phyloP scores from a whole-genome alignment of 192 early-diverging fungal genomes.

The Coemansia umbellata region DNA sequence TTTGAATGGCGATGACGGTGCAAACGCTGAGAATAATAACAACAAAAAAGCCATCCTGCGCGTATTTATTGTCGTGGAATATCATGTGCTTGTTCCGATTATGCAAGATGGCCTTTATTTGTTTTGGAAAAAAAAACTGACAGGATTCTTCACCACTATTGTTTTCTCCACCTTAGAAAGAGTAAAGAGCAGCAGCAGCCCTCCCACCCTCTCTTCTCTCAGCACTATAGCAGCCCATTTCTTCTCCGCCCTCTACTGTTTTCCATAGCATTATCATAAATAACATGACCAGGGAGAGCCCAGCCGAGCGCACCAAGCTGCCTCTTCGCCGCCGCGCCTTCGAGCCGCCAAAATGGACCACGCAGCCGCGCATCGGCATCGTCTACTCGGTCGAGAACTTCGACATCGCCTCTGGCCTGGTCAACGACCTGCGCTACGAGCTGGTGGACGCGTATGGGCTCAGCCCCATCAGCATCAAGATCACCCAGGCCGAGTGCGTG shows the following conservation, averaged over 20 bases:
- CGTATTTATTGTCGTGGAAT: no score
- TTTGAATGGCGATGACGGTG: no score
- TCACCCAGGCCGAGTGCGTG: constrained; percentile 35
- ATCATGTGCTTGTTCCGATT: no score
- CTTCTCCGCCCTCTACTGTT: not conserved
- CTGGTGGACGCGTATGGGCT: constrained; percentile 22
- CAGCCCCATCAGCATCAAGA: constrained; percentile 29
- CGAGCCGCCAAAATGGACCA: constrained; percentile 13
- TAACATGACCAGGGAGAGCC: not conserved
- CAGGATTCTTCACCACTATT: no score
- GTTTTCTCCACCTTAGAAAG: not conserved
- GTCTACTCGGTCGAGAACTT: constrained; percentile 42
- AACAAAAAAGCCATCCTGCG: no score
- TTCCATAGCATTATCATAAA: not conserved
- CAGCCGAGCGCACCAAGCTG: not conserved
- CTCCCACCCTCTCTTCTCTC: not conserved
- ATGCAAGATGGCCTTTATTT: no score
- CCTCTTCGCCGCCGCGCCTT: constrained; percentile 20
- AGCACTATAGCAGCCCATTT: not conserved
- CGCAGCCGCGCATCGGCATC: constrained; percentile 19
- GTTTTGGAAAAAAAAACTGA: no score
- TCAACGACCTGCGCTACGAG: constrained; percentile 47
- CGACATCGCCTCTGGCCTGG: constrained; percentile 17
- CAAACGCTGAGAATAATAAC: no score
- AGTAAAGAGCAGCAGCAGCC: no score